Base-by-base conservation (phyloP, 805 yeast species). In the Yarrowia divulgata region DNA sequence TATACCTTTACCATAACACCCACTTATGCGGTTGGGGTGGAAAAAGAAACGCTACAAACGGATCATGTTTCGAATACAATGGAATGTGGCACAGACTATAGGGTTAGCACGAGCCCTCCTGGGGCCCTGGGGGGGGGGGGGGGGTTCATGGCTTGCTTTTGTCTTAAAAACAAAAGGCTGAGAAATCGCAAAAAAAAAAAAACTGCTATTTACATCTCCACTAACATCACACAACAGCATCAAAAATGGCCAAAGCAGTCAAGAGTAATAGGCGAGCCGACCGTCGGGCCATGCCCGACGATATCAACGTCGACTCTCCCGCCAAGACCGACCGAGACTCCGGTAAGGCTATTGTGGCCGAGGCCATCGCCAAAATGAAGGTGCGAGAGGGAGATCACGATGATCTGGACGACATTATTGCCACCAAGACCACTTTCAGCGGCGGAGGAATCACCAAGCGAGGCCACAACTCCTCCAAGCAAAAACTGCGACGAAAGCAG, bases 251-350 rank as follows among this genome's bases (percentile, higher is more conserved):
- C 29, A 60, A 60, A 18, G n/a, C 37, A 1, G 35, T 6, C n/a
- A 48, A 40, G n/a, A 37, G 48, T 13, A 63, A 63, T 29, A 63
- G 48, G 50, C 68, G 68, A 39, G 68, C 68, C 18, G 68, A 63
- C 48, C 55, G 68, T 48, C 68, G 68, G 39, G 68, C 45, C n/a
- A 37, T 48, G 43, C 68, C 68, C 39, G 67, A 62, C n/a, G 55
- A 62, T 62, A 8, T 57, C 40, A 34, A 8, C 42, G 5, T 29
- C 7, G 68, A 63, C 9, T 14, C 57, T 2, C n/a, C 57, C n/a
- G 35, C 68, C 48, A 40, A 48, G 12, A 63, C 57, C 57, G 66
- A 45, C n/a, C 18, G 52, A n/a, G 57, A 63, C 37, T 63, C 68
- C 12, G 68, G 68, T 37, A 63, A 63, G 37, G 55, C 68, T 32